Percentiles rank a stretch among this genome's conserved stretches.
phyloP scores from a whole-genome alignment of 2,329 filamentous ascomycete species.

The Spiromastix sp. region DNA sequence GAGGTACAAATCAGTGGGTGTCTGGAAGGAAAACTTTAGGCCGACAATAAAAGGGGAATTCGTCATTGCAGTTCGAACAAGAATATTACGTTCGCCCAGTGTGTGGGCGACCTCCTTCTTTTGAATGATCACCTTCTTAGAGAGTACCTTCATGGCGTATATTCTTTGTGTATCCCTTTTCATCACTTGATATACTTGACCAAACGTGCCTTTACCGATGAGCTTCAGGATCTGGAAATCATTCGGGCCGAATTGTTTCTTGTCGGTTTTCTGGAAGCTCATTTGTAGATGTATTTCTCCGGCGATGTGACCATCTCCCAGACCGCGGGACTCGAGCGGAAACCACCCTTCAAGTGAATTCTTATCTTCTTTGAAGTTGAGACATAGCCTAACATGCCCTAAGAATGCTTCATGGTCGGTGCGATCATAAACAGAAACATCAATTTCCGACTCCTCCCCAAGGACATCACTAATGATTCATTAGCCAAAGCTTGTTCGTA shows the following conservation, averaged over 20 bases:
- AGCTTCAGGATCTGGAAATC: slow-evolving; percentile 95
- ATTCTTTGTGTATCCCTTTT: slow-evolving; percentile 95
- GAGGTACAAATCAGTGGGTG: slow-evolving; percentile 90
- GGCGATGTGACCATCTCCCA: slow-evolving; percentile 62
- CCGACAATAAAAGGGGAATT: slow-evolving; percentile 97
- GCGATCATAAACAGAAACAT: slow-evolving; percentile 88
- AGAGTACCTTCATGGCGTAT: slow-evolving; percentile 98
- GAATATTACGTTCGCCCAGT: slow-evolving; percentile 90
- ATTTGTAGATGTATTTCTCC: slow-evolving; percentile 87
- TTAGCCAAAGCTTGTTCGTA: slow-evolving; percentile 18
- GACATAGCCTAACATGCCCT: slow-evolving; percentile 76
- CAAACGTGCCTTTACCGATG: slow-evolving; percentile 96
- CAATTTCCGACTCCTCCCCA: slow-evolving; percentile 78
- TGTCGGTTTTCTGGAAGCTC: slow-evolving; percentile 74
- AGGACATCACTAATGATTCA: slow-evolving; percentile 66
- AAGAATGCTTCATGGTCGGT: slow-evolving; percentile 79
- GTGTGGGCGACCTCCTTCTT: slow-evolving; percentile 99
- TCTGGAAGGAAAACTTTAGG: slow-evolving; percentile 97
- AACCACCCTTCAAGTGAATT: slow-evolving; percentile 77
- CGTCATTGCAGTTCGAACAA: slow-evolving; percentile 89
- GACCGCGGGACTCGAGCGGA: slow-evolving; percentile 65
- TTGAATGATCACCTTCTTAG: slow-evolving; percentile 99
- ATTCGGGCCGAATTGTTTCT: slow-evolving; percentile 84
- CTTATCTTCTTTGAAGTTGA: slow-evolving; percentile 57
- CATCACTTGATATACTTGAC: slow-evolving; percentile 94